These are phyloP conservation scores for Apiotrichum brassicae DNA, from an alignment of 1,284 basidiomycete genomes.

Conservation along the genomic window DNA sequence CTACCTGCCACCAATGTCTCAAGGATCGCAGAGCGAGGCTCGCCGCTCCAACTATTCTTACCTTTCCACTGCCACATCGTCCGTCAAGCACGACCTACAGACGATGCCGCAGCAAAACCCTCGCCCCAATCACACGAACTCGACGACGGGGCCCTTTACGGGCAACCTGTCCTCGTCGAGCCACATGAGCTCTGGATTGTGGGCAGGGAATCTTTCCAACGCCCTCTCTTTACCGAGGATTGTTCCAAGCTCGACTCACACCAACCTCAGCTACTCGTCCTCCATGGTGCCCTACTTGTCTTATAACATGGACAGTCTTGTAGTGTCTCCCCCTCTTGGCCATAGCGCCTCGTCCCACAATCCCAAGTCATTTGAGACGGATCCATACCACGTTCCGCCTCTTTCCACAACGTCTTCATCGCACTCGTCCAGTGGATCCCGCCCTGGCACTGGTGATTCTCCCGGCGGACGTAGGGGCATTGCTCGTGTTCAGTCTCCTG, in stretches of 20 bases:
- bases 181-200: background rate
- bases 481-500: background rate
- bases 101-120: background rate
- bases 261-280: background rate
- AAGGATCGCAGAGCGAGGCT: background rate
- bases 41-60: background rate
- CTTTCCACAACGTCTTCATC: background rate
- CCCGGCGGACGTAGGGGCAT: background rate
- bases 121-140: no score
- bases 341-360: background rate
- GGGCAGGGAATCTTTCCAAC: background rate
- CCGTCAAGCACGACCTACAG: background rate
- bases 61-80: background rate
- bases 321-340: background rate
- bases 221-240: background rate
- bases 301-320: background rate
- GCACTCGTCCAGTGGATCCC: background rate
- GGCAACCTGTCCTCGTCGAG: background rate
- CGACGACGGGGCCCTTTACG: no score
- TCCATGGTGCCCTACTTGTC: background rate
- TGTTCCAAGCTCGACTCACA: background rate
- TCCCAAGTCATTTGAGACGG: background rate
- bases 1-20: no score
- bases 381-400: background rate
- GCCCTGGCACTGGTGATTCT: background rate